Conservation (phyloP, 2,329 filamentous ascomycete species). For the Colletotrichum australisinense region DNA sequence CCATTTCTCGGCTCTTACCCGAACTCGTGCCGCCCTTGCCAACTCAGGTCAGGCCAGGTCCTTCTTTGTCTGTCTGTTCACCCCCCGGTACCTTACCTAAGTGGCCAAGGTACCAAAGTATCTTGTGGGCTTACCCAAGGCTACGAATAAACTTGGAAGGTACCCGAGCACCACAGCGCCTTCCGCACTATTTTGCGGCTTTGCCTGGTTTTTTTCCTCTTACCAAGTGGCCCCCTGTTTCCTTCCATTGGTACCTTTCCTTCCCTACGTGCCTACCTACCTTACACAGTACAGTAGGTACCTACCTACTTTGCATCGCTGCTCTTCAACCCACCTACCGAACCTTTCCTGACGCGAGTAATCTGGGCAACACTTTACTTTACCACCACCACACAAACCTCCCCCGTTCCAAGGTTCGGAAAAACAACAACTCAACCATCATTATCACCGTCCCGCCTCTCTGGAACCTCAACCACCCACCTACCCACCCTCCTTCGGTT, state of each 20-base stretch:
- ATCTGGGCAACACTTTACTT: constrained; percentile 3
- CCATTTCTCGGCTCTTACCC: constrained; percentile 23
- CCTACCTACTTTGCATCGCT: not conserved
- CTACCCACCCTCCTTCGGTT: constrained; percentile 9
- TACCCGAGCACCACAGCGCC: not conserved
- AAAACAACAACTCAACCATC: constrained; percentile 21
- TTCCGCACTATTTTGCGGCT: constrained; percentile 6
- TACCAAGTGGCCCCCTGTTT: not conserved
- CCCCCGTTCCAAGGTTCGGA: constrained; percentile 6
- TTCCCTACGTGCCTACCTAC: not conserved
- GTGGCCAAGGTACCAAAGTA: too few species aligned
- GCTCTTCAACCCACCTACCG: constrained; percentile 5
- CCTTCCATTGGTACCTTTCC: not conserved
- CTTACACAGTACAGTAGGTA: not conserved
- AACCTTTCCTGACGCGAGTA: constrained; percentile 22
- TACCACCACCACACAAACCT: constrained; percentile 14
- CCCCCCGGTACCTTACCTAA: not conserved
- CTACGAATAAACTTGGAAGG: not conserved
- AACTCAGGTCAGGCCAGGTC: not conserved
- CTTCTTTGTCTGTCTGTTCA: not conserved
- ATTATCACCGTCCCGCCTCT: constrained; percentile 18
- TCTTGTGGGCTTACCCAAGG: not conserved
- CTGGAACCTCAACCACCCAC: not conserved
- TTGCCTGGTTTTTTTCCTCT: not conserved
- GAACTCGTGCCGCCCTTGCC: constrained; percentile 14